These are phyloP conservation scores for Oryza officinalis DNA, from an alignment of 176 grass and related monocot species.

Conservation along the genomic window DNA sequence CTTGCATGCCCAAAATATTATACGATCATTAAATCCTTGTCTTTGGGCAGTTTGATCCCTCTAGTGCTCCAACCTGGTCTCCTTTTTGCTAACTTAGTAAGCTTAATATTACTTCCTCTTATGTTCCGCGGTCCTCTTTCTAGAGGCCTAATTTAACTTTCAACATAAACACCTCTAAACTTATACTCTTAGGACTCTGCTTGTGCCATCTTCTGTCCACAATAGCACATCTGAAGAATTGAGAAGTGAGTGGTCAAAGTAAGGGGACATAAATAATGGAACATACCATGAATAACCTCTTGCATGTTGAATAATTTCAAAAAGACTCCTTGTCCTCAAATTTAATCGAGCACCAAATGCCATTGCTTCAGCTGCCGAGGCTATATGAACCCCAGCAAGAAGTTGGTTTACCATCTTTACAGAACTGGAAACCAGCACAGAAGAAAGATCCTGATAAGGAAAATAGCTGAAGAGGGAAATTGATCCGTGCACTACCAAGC, in stretches of 20 bases:
- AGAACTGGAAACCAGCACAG: conserved; percentile 64
- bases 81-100: not conserved
- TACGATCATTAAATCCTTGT: too few species aligned
- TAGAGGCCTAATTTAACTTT: not conserved
- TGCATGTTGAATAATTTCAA: conserved; percentile 84
- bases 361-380: conserved; percentile 90
- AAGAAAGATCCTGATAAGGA: conserved; percentile 19
- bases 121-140: not conserved
- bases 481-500: not conserved
- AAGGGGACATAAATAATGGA: conserved; percentile 22
- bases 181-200: not conserved
- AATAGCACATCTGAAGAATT: conserved; percentile 9
- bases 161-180: not conserved
- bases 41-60: not conserved
- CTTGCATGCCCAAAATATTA: not conserved
- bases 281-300: conserved; percentile 90
- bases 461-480: not conserved
- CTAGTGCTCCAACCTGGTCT: not conserved
- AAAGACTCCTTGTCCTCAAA: conserved; percentile 74
- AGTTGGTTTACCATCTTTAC: conserved; percentile 99
- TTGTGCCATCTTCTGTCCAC: not conserved
- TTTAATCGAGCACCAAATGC: conserved; percentile 83
- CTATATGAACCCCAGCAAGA: conserved; percentile 98
- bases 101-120: not conserved
- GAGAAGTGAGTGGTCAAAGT: conserved; percentile 12